Evolutionary conservation across 2,329 filamentous ascomycete species (phyloP).

Genomic region (Alternaria alternata): DNA sequence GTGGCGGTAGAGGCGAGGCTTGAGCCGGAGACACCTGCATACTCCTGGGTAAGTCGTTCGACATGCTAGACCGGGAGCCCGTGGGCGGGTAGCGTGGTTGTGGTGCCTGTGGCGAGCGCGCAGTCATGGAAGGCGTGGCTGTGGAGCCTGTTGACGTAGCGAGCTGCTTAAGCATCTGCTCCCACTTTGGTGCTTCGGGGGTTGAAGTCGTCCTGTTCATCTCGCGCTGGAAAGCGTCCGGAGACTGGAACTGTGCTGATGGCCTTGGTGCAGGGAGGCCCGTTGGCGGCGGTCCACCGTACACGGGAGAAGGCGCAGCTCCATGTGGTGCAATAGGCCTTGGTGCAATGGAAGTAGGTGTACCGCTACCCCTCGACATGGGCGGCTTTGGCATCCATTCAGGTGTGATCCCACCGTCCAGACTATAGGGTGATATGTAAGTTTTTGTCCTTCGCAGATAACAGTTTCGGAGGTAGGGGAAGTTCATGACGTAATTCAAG

Average conservation of each 20-base stretch:
- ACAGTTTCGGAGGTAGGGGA: constrained; percentile 57
- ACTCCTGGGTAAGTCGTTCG: constrained; percentile 24
- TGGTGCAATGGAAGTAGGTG: constrained; percentile 25
- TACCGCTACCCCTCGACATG: constrained; percentile 9
- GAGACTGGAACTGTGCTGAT: constrained; percentile 53
- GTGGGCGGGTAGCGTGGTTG: constrained; percentile 27
- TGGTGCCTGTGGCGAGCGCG: constrained; percentile 20
- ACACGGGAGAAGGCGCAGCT: constrained; percentile 16
- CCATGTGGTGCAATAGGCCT: constrained; percentile 21
- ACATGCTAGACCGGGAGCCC: constrained; percentile 20
- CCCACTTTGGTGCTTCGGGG: constrained; percentile 40
- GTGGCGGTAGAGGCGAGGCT: constrained; percentile 22
- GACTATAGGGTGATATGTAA: constrained; percentile 58
- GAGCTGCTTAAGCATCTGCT: constrained; percentile 46
- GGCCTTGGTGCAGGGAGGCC: constrained; percentile 35
- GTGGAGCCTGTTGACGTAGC: constrained; percentile 29
- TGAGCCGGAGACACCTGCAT: constrained; percentile 23
- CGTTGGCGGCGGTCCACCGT: constrained; percentile 20
- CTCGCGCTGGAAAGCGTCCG: constrained; percentile 56
- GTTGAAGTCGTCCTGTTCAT: constrained; percentile 39
- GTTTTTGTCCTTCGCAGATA: constrained; percentile 55
- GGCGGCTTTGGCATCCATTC: constrained; percentile 49
- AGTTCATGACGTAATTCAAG: constrained; percentile 54
- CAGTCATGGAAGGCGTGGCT: constrained; percentile 13
- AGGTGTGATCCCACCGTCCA: constrained; percentile 52